Conservation (phyloP, 2,329 filamentous ascomycete genomes). For the Cercospora sesami region DNA sequence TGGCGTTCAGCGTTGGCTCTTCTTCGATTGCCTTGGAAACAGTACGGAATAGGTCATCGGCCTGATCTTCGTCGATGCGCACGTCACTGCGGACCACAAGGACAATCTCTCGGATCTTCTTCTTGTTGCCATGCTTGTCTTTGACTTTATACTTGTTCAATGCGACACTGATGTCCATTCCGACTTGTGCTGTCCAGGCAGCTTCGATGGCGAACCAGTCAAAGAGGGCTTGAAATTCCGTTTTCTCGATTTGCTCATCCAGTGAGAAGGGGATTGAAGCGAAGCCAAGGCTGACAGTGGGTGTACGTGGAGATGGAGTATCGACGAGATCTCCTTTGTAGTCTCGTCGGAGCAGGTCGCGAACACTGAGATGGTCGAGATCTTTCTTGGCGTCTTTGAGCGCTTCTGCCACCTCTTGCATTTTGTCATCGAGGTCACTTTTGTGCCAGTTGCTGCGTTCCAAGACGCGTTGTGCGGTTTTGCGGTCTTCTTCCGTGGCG, state of each 20-base stretch:
- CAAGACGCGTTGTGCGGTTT: constrained; percentile 44
- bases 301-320: constrained; percentile 49
- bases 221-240: constrained; percentile 50
- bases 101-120: constrained; percentile 51
- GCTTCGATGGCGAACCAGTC: constrained; percentile 53
- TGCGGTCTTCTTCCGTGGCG: constrained; percentile 43
- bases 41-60: constrained; percentile 45
- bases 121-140: constrained; percentile 44
- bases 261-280: constrained; percentile 50
- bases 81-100: constrained; percentile 49
- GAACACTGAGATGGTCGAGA: constrained; percentile 44
- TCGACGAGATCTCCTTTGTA: constrained; percentile 53
- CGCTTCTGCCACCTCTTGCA: constrained; percentile 45
- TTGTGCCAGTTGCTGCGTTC: constrained; percentile 47
- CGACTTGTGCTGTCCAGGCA: constrained; percentile 50
- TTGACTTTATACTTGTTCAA: constrained; percentile 51
- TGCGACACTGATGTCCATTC: constrained; percentile 48
- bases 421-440: constrained; percentile 44
- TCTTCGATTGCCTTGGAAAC: constrained; percentile 47
- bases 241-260: constrained; percentile 49
- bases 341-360: constrained; percentile 50
- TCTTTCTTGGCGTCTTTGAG: constrained; percentile 48
- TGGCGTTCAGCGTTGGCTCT: constrained; percentile 42
- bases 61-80: constrained; percentile 47
- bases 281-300: constrained; percentile 50